A percentile compares a stretch with the other conserved stretches of the same genome.
These are phyloP conservation scores for Colletotrichum endophyticum DNA, from an alignment of 2,329 filamentous ascomycete genomes.

Conservation along the genomic window DNA sequence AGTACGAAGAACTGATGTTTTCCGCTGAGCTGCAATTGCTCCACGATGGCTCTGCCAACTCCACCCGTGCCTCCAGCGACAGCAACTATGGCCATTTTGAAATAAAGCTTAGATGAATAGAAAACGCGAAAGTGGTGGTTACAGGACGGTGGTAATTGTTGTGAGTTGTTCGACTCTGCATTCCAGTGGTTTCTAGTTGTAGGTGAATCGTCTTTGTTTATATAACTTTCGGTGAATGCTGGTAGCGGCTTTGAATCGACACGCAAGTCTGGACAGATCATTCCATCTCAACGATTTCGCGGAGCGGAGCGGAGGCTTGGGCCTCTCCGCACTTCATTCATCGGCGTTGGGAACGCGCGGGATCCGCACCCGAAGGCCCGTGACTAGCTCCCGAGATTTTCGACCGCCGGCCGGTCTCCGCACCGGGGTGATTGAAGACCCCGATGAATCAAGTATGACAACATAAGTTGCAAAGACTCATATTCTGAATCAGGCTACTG, in stretches of 20 bases:
- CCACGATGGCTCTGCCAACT: conserved; percentile 49
- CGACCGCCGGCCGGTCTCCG: background rate
- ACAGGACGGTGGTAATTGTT: background rate
- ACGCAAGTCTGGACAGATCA: background rate
- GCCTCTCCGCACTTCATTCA: background rate
- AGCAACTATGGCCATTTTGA: conserved; percentile 36
- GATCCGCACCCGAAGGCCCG: background rate
- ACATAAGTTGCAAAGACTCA: background rate
- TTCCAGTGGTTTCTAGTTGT: background rate
- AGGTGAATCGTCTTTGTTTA: background rate
- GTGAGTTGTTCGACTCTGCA: background rate
- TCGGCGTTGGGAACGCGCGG: background rate
- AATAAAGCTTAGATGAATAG: background rate
- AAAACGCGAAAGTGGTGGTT: background rate
- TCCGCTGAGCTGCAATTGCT: conserved; percentile 37
- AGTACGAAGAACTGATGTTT: conserved; percentile 44
- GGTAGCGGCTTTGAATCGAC: background rate
- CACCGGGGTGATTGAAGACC: background rate
- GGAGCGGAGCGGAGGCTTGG: background rate
- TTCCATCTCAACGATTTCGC: background rate
- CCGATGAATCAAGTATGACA: background rate
- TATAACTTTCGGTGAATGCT: background rate
- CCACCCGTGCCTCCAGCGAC: conserved; percentile 50
- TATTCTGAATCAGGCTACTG: background rate
- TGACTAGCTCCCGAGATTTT: background rate